These are phyloP conservation scores for Eucalyptus marginata DNA, from an alignment of 345 rosid species.

Conservation along the genomic window DNA sequence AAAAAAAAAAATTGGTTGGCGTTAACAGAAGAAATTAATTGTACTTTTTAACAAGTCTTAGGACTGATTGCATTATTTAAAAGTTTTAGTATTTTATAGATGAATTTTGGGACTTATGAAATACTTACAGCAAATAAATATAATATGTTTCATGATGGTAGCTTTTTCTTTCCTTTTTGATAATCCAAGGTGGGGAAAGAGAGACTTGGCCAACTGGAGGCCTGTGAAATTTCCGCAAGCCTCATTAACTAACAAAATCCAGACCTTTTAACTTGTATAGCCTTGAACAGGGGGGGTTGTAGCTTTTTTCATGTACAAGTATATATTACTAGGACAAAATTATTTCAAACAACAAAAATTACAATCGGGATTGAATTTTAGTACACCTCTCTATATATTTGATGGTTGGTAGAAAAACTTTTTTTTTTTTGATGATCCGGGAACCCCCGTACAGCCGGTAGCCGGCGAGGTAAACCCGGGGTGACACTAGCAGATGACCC, in stretches of 20 bases:
- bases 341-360: background rate
- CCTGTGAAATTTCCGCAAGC: background rate
- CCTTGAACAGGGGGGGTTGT: background rate
- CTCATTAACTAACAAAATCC: background rate
- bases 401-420: background rate
- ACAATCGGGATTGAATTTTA: background rate
- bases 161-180: background rate
- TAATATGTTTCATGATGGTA: background rate
- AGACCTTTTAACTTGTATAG: background rate
- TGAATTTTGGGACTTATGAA: background rate
- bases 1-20: background rate
- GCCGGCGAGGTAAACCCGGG: no score
- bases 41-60: background rate
- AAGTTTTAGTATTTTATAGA: no score
- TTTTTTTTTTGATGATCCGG: no score
- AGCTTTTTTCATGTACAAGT: background rate
- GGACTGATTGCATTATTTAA: background rate
- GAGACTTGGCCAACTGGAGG: background rate
- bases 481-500: no score
- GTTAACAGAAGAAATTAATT: background rate
- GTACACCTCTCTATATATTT: background rate
- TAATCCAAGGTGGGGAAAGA: background rate
- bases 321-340: background rate
- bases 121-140: background rate
- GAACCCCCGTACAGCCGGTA: no score